These are phyloP conservation scores for Lecanoromycetidae sp. DNA, from an alignment of 2,329 filamentous ascomycete species.

Conservation along the genomic window DNA sequence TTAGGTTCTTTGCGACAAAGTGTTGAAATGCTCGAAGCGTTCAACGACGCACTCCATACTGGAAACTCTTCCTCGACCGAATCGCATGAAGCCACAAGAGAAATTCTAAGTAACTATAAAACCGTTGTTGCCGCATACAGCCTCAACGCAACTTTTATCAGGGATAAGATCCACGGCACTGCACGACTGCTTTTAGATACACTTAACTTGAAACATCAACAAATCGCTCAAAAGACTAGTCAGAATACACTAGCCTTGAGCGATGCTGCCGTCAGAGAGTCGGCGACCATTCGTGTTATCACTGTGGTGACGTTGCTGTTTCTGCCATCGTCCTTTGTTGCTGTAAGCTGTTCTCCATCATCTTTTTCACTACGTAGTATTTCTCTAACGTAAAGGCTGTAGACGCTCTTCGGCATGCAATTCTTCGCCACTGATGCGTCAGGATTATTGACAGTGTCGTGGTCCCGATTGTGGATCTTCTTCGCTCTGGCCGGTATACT, in stretches of 20 bases:
- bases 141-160: conserved; percentile 1
- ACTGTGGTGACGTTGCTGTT: conserved; percentile 23
- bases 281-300: conserved; percentile 21
- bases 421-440: conserved; percentile 28
- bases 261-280: conserved; percentile 20
- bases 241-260: conserved; percentile 19
- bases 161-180: neutral
- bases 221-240: conserved; percentile 13
- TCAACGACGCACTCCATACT: neutral
- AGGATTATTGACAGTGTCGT: conserved; percentile 23
- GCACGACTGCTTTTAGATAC: conserved; percentile 1
- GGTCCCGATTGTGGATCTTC: conserved; percentile 31
- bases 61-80: neutral
- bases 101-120: neutral
- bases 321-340: conserved; percentile 21
- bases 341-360: no score
- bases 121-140: neutral
- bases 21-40: neutral
- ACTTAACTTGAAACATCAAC: conserved; percentile 5
- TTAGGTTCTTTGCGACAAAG: conserved; percentile 14
- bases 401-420: conserved; percentile 34
- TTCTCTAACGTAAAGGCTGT: neutral
- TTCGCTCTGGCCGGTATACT: conserved; percentile 24
- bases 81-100: neutral
- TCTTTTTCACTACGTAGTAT: no score